Base-by-base conservation (phyloP, 108 stramenopile species). In the Discostella stelligeroides region DNA sequence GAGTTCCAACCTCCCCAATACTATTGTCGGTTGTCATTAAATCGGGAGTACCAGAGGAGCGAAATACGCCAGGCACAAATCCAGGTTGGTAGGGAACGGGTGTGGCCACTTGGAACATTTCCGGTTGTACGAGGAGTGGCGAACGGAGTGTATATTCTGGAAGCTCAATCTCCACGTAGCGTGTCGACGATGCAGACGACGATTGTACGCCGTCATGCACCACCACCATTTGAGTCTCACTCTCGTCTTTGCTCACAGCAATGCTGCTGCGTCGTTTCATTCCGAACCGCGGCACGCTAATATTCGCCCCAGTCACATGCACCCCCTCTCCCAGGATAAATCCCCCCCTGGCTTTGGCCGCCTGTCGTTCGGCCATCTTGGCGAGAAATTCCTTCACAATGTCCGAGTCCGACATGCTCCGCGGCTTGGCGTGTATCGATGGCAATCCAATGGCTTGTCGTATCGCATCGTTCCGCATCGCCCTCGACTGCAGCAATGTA, bases 361-460 rank as follows among this genome's bases (percentile, higher is more conserved):
- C 66, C 41, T 73, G 57, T 51, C 65, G 69, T 63, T 79, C 65
- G 38, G 51, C 47, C 84, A 79, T 65, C 82, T 80, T 59, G 59
- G 84, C 79, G 69, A 91, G 83, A 61, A 88, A 94, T 34, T 91
- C 83, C 58, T 80, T 81, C 40, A 88, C 86, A 60, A 71, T 81
- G 46, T 78, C 75, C 23, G 88, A 82, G 46, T 87, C 73, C 11
- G 60, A 48, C 66, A 75, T 85, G 17, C 73, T 75, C 9, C 86
- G 81, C 0, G 93, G 87, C 49, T 72, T 80, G 4, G 69, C 74
- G 43, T 73, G 23, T 59, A 89, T 63, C 24, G 82, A 53, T 10
- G 94, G 91, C 57, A 95, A 61, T 6, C 89, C 89, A 9, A 92
- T 45, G 23, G 60, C 55, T 9, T 61, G 65, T 7, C 94, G 82